Conservation (phyloP, 352 stramenopile genomes). For the Globisporangium rhizosaccharum region DNA sequence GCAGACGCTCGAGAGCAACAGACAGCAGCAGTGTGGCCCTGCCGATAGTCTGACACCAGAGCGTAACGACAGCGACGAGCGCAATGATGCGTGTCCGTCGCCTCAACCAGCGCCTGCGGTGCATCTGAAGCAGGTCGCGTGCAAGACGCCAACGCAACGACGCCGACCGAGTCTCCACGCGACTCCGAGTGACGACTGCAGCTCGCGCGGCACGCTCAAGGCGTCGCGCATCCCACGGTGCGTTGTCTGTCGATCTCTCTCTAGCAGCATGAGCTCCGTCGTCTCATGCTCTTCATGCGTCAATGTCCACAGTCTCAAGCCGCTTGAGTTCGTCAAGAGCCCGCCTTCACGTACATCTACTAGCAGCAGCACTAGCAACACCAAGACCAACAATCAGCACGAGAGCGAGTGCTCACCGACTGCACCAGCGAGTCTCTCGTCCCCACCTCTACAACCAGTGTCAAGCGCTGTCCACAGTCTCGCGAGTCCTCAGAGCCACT, state of each 20-base stretch:
- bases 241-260: neutral
- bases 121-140: neutral
- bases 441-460: too few relatives aligned
- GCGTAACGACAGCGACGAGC: too few relatives aligned
- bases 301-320: slow-evolving; percentile 24
- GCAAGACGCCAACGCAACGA: neutral
- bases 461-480: too few relatives aligned
- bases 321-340: slow-evolving; percentile 21
- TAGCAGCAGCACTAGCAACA: neutral
- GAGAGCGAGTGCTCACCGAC: neutral
- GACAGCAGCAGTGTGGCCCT: neutral
- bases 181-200: too few relatives aligned
- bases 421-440: neutral
- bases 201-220: slow-evolving; percentile 1
- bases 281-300: neutral
- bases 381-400: slow-evolving; percentile 4
- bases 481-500: slow-evolving; percentile 15
- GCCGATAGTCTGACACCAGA: too few relatives aligned
- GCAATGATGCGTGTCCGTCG: neutral
- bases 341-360: neutral
- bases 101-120: neutral
- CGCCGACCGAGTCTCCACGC: neutral
- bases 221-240: slow-evolving; percentile 14
- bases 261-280: neutral
- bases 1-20: slow-evolving; percentile 4